phyloP scores from a whole-genome alignment of 2,329 filamentous ascomycete species.

The Xylaria polymorpha region DNA sequence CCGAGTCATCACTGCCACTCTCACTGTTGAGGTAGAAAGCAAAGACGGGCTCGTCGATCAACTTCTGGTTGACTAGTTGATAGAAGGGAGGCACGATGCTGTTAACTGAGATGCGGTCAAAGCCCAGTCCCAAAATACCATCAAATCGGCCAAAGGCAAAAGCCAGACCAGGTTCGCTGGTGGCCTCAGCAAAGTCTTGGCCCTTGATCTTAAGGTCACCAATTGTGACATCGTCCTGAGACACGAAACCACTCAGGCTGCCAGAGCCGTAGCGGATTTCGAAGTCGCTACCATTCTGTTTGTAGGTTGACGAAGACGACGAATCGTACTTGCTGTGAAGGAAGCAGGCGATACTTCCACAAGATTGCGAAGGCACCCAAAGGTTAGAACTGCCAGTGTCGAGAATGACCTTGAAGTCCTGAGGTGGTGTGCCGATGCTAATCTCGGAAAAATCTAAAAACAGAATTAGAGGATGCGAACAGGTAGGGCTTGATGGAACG shows the following conservation, averaged over 20 bases:
- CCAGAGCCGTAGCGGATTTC: conserved; percentile 97
- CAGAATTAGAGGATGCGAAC: conserved; percentile 10
- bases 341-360: conserved; percentile 97
- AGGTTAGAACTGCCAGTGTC: conserved; percentile 99
- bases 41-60: conserved; percentile 93
- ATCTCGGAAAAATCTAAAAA: conserved; percentile 93
- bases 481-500: background rate
- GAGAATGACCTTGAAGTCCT: conserved; percentile 97
- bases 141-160: conserved; percentile 99
- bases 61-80: conserved; percentile 89
- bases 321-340: conserved; percentile 98
- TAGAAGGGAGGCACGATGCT: conserved; percentile 95
- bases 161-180: conserved; percentile 92
- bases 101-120: conserved; percentile 97
- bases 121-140: conserved; percentile 94
- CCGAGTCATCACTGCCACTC: conserved; percentile 77
- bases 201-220: conserved; percentile 89
- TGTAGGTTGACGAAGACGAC: conserved; percentile 86
- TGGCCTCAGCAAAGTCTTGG: conserved; percentile 97
- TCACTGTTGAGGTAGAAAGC: conserved; percentile 92
- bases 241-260: conserved; percentile 92
- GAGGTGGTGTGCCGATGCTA: conserved; percentile 87
- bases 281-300: conserved; percentile 92
- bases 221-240: conserved; percentile 85
- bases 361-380: conserved; percentile 93